Evolutionary conservation across 139 green algal genomes (phyloP).

Genomic region (Chlamydomonas sphaeroides): DNA sequence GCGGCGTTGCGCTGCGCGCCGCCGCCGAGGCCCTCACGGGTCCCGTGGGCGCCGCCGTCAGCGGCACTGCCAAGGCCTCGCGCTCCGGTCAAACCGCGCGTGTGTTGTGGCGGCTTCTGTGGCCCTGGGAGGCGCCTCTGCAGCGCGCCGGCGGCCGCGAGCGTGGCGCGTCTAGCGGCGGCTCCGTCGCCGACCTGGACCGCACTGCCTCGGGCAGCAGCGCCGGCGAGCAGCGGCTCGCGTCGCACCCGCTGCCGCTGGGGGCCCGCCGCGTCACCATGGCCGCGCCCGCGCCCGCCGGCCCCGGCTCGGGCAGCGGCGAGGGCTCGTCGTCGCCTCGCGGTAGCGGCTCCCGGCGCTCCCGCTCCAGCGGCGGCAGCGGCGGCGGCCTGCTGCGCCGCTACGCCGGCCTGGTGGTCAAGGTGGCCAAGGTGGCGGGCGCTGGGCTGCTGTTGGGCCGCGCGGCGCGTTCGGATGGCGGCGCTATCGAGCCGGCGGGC

Average conservation of each 20-base stretch:
- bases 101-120: neutral
- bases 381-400: conserved; percentile 2
- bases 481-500: no score
- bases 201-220: neutral
- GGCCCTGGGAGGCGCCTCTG: conserved; percentile 9
- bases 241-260: neutral
- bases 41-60: no score
- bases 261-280: neutral
- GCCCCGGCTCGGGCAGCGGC: no score
- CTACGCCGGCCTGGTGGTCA: neutral
- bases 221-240: neutral
- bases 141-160: neutral
- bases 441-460: conserved; percentile 33
- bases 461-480: neutral
- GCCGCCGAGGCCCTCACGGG: no score
- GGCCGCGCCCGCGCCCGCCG: neutral
- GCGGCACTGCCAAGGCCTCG: neutral
- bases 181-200: neutral
- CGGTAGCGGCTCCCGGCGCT: neutral
- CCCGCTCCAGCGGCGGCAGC: no score
- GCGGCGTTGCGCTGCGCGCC: no score
- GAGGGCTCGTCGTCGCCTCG: neutral
- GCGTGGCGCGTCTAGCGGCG: neutral
- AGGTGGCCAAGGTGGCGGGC: conserved; percentile 19
- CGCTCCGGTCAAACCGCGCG: neutral